Percentiles rank a stretch among this genome's conserved stretches.
Conservation (phyloP, 2,329 filamentous ascomycete genomes). For the Bipolaris sorokiniana region DNA sequence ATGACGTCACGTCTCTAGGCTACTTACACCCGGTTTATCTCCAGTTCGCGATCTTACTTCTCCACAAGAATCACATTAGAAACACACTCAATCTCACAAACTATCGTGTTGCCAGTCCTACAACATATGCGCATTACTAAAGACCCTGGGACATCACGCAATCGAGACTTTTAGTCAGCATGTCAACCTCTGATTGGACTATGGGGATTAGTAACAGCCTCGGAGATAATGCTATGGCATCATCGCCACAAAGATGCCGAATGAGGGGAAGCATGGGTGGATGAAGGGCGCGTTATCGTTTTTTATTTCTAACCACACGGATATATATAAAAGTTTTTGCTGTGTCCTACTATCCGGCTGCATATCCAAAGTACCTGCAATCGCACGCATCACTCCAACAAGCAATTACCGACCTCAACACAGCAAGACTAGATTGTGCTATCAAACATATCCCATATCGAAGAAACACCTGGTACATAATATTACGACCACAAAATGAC, state of each 20-base stretch:
- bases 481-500: constrained; percentile 46
- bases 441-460: background rate
- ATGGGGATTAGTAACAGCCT: constrained; percentile 35
- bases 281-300: constrained; percentile 16
- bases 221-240: constrained; percentile 43
- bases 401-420: background rate
- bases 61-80: background rate
- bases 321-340: constrained; percentile 30
- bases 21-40: constrained; percentile 7
- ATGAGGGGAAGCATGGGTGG: constrained; percentile 22
- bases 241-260: constrained; percentile 35
- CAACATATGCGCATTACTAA: background rate
- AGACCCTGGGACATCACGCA: constrained; percentile 26
- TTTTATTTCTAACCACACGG: constrained; percentile 40
- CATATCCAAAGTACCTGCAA: constrained; percentile 19
- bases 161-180: constrained; percentile 39
- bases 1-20: background rate
- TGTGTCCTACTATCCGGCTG: constrained; percentile 9
- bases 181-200: constrained; percentile 21
- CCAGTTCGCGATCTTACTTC: background rate
- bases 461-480: background rate
- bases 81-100: constrained; percentile 13
- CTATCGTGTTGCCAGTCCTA: background rate
- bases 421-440: background rate
- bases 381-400: constrained; percentile 10